These are phyloP conservation scores for Achaetomiella virescens DNA, from an alignment of 495 filamentous ascomycete species.

Conservation along the genomic window DNA sequence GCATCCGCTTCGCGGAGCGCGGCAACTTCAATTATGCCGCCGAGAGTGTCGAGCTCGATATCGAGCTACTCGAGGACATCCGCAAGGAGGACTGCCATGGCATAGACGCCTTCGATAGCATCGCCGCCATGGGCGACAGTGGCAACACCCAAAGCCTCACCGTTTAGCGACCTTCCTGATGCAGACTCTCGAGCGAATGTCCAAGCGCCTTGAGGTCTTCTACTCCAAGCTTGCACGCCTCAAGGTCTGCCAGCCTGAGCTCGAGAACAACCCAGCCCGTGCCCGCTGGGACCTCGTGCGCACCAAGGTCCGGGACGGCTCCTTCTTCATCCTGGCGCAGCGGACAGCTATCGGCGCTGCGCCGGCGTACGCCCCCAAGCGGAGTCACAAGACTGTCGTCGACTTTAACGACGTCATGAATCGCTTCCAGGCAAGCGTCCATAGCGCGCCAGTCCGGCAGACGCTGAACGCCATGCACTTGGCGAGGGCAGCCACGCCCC, in stretches of 20 bases:
- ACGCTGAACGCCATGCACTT: constrained; percentile 36
- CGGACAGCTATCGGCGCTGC: constrained; percentile 31
- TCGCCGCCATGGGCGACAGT: constrained; percentile 25
- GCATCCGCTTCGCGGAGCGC: constrained; percentile 39
- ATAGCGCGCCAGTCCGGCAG: constrained; percentile 20
- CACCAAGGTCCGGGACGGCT: constrained; percentile 39
- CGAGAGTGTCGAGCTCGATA: constrained; percentile 41
- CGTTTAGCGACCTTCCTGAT: constrained; percentile 41
- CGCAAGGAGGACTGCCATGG: constrained; percentile 44
- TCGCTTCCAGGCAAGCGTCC: constrained; percentile 33
- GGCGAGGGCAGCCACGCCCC: constrained; percentile 27
- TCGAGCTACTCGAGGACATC: constrained; percentile 44
- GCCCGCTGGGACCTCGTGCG: constrained; percentile 43
- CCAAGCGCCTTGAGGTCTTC: constrained; percentile 41
- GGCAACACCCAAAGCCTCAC: constrained; percentile 27
- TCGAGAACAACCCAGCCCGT: constrained; percentile 44
- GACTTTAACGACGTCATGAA: constrained; percentile 43
- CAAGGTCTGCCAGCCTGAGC: constrained; percentile 40
- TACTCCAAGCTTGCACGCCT: constrained; percentile 40
- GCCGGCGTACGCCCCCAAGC: constrained; percentile 25
- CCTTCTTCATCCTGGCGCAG: constrained; percentile 42
- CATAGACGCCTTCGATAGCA: constrained; percentile 46
- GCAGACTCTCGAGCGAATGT: constrained; percentile 44
- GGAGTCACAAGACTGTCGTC: constrained; percentile 25
- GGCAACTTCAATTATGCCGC: constrained; percentile 44